phyloP scores from a whole-genome alignment of 116 monocot species.

The Cymodocea nodosa region DNA sequence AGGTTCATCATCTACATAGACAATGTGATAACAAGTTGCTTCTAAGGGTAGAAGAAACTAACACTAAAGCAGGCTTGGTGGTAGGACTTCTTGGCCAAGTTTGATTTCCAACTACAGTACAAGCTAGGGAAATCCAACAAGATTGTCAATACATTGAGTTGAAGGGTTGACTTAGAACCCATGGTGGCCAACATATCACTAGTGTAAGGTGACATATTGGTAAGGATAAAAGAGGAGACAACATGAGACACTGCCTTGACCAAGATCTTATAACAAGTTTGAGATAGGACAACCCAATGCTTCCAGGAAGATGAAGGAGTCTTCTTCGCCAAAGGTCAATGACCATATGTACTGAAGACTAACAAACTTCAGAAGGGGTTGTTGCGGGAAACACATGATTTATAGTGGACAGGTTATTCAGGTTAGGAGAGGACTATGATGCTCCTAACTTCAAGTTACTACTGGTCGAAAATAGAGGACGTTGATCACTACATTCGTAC shows the following conservation, averaged over 20 bases:
- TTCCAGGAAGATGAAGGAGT: too few species aligned
- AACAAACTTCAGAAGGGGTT: neutral
- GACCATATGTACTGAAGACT: neutral
- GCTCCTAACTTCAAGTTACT: neutral
- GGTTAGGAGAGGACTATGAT: neutral
- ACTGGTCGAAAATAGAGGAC: neutral
- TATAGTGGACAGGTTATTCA: neutral
- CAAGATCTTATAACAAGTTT: too few species aligned
- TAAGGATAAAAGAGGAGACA: too few species aligned
- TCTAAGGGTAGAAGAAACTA: neutral
- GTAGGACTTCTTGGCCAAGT: neutral
- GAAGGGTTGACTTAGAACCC: too few species aligned
- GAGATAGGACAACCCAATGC: too few species aligned
- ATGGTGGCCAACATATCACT: too few species aligned
- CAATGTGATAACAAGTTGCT: neutral
- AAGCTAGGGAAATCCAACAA: too few species aligned
- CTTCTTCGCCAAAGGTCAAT: neutral
- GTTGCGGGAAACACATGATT: neutral
- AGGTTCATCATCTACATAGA: too few species aligned
- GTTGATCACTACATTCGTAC: neutral
- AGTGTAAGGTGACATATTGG: too few species aligned
- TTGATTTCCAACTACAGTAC: neutral
- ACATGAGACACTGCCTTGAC: too few species aligned
- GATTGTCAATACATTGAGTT: neutral
- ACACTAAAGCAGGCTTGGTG: neutral